Evolutionary conservation across 768 basidiomycete genomes (phyloP), one percentile per base, ranked within the genome.

Genomic region (Termitomyces sp.): DNA sequence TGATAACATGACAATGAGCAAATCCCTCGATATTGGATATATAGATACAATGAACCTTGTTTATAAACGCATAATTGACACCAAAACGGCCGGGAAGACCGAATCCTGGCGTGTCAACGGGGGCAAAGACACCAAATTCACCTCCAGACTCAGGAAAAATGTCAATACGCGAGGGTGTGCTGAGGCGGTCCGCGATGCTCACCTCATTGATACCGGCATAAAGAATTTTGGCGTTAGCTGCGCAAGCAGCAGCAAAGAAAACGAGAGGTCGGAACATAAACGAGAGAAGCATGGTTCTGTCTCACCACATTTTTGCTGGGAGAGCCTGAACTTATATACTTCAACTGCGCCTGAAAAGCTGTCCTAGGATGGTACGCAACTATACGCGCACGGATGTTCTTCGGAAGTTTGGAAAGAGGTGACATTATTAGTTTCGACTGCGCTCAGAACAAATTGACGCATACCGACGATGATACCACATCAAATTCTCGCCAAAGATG

Each of bases 161-260:
- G 48, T 49, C 5, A 49, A 49, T 36, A 25, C 1, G 22, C 11
- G 12, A n/a, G 22, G 5, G 2, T 11, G 33, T n/a, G 7, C 25
- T 6, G 33, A 49, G 6, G n/a, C 13, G 1, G 10, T 22, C 11
- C 16, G 25, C n/a, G 2, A n/a, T 15, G 31, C 54, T 7, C 51
- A 77, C 76, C 70, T 78, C 75, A 50, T 77, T 77, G 7, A 78
- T 71, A 32, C 76, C 76, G 22, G 75, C 77, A 62, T 74, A 77
- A 15, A 78, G 52, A 35, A 77, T 75, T 53, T 72, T 76, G 31
- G 56, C 54, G 0, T 56, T 52, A 20, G 46, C 55, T 22, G 49
- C 20, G 25, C 53, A 60, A 1, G 50, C 38, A 3, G 22, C 60
- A 31, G 46, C 50, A 25, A 60, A 51, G 6, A 62, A 27, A 11